Evolutionary conservation across 1,139 yeast species (phyloP), one percentile per base, ranked within the genome.

Genomic region (Debaryomyces nepalensis): DNA sequence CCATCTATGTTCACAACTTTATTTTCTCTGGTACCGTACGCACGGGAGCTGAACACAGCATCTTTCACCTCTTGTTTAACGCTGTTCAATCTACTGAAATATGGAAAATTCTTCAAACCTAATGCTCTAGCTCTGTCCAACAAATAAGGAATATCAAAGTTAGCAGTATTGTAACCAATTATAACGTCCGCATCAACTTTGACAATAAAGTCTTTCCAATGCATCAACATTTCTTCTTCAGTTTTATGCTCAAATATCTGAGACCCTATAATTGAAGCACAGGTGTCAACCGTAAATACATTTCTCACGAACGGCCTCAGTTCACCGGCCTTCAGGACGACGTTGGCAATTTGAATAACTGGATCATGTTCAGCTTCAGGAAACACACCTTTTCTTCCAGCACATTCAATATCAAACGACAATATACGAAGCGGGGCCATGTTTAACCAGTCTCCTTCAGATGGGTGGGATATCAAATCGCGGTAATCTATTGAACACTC

Each of bases 381-480:
- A 63, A 95, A 95, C 14, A 93, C 78, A 41, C 99, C 99, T 50
- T 89, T 87, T 64, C 99, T 81, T 39, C 99, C 99, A 5, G 99
- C 95, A 77, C 99, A 95, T 66, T 95, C 99, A 48, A 95, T 93
- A 72, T 95, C 99, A 62, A 93, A 93, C 8, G 98, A 90, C 49
- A 95, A 71, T 36, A 95, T 84, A 58, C 99, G 84, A 47, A 95
- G 74, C 0, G 99, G 99, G 0, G 99, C 98, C 71, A 88, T 86
- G 53, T 84, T 86, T 34, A 89, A 77, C 95, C 96, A 95, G 48
- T 90, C 91, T 2, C 97, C 98, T 59, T 93, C 98, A 0, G 97
- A 77, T 3, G 88, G 77, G 60, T 89, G 98, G 1, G 96, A 75
- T 1, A 87, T 62, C 45, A 95, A 64, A 51, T 89, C 84, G 29